phyloP scores from a whole-genome alignment of 2,329 filamentous ascomycete genomes.

The Aspergillus sp. region DNA sequence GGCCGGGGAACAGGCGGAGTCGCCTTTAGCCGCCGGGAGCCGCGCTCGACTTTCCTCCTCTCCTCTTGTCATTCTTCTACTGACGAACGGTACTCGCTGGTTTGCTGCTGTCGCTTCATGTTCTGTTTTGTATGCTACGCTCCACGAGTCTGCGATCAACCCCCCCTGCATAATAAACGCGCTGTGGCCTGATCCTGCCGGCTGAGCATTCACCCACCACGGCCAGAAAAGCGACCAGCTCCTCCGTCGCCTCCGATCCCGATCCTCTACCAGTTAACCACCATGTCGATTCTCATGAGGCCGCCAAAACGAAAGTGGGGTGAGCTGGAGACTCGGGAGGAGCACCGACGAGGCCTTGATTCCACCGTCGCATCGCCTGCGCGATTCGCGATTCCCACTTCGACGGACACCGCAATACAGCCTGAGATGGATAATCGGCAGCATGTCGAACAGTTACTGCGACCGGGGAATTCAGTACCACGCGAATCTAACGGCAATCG shows the following conservation, averaged over 20 bases:
- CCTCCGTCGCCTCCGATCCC: too few relatives aligned
- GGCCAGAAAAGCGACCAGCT: not conserved
- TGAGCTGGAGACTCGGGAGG: constrained; percentile 14
- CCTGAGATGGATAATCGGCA: constrained; percentile 7
- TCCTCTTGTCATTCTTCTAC: too few relatives aligned
- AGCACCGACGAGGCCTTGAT: constrained; percentile 6
- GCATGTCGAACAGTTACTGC: constrained; percentile 12
- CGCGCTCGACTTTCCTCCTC: too few relatives aligned
- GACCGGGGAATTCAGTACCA: constrained; percentile 13
- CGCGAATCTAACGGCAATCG: constrained; percentile 19
- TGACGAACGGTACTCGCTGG: too few relatives aligned
- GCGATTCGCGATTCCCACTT: not conserved
- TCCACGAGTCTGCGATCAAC: too few relatives aligned
- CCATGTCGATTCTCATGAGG: constrained; percentile 23
- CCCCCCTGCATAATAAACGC: too few relatives aligned
- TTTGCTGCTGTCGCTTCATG: too few relatives aligned
- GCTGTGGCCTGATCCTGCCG: too few relatives aligned
- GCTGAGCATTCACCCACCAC: constrained; percentile 1
- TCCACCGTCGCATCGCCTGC: constrained; percentile 1
- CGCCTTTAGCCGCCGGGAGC: too few relatives aligned
- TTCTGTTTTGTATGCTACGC: too few relatives aligned
- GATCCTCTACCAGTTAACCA: constrained; percentile 4
- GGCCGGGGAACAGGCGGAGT: too few relatives aligned
- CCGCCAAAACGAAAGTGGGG: constrained; percentile 24
- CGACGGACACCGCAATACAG: not conserved